These are phyloP conservation scores for Bryum argenteum DNA, from an alignment of 225 moss, liverwort and hornwort species.

Conservation along the genomic window DNA sequence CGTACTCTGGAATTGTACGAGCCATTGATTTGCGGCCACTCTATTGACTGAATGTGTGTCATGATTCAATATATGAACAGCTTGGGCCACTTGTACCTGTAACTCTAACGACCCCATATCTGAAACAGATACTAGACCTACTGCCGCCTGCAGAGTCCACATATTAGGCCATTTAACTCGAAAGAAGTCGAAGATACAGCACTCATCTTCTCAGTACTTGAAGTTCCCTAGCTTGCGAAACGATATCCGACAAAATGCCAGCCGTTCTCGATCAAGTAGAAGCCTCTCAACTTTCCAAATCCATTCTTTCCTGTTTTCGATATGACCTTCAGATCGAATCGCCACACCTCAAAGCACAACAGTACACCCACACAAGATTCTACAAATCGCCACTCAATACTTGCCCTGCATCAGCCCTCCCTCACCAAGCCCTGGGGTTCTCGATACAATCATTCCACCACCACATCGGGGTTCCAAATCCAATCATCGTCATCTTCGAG, in stretches of 20 bases:
- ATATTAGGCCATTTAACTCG: constrained; percentile 41
- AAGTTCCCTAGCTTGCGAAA: constrained; percentile 14
- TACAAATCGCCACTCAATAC: constrained; percentile 11
- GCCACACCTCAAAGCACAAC: neutral
- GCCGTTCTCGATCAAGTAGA: constrained; percentile 18
- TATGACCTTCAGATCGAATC: constrained; percentile 1
- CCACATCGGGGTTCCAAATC: neutral
- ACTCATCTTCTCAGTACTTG: constrained; percentile 11
- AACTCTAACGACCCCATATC: constrained; percentile 70
- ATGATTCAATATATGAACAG: constrained; percentile 91
- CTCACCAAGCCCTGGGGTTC: constrained; percentile 26
- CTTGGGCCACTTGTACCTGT: constrained; percentile 83
- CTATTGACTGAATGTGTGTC: constrained; percentile 86
- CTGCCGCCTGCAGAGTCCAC: constrained; percentile 22
- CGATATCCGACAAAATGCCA: neutral
- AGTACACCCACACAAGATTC: constrained; percentile 25
- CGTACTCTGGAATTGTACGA: constrained; percentile 91
- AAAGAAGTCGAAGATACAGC: neutral
- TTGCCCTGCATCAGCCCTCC: neutral
- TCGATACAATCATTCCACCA: constrained; percentile 32
- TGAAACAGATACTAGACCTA: neutral
- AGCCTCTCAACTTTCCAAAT: neutral
- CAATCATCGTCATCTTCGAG: constrained; percentile 25
- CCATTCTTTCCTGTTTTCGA: neutral
- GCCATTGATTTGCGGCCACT: constrained; percentile 97